Evolutionary conservation across 495 filamentous ascomycete genomes (phyloP).

Genomic region (Choiromyces venosus): DNA sequence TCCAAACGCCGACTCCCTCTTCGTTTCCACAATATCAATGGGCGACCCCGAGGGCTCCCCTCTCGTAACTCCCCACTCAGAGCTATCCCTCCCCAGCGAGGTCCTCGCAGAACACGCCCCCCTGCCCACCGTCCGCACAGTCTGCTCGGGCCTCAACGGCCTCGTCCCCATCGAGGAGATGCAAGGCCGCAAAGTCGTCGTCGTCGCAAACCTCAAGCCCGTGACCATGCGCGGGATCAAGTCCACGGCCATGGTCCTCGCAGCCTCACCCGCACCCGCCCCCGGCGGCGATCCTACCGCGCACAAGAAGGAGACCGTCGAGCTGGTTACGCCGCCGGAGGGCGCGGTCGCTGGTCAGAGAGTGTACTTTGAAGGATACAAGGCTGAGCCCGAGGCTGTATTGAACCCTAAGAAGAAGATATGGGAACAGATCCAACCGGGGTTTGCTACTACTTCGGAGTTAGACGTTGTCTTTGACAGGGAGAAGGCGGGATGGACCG

Average conservation of each 20-base stretch:
- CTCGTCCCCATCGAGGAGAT: conserved; percentile 88
- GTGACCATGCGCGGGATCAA: conserved; percentile 98
- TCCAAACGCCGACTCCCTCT: conserved; percentile 93
- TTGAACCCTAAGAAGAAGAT: conserved; percentile 99
- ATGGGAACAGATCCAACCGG: conserved; percentile 92
- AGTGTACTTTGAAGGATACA: conserved; percentile 89
- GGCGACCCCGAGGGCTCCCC: conserved; percentile 81
- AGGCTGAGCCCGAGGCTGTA: conserved; percentile 81
- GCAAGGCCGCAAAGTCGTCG: conserved; percentile 90
- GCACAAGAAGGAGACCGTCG: conserved; percentile 64
- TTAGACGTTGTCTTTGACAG: conserved; percentile 76
- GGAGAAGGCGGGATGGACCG: conserved; percentile 56
- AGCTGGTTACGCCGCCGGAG: conserved; percentile 81
- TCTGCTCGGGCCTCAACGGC: conserved; percentile 93
- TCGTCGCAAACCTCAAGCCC: conserved; percentile 95
- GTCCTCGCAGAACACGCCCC: conserved; percentile 43
- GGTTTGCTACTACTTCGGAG: conserved; percentile 76
- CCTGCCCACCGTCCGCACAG: conserved; percentile 62
- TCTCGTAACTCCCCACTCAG: conserved; percentile 38
- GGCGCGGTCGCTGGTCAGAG: conserved; percentile 74
- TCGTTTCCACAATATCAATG: conserved; percentile 92
- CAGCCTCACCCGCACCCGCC: conserved; percentile 72
- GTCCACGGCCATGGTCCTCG: conserved; percentile 90
- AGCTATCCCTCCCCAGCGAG: conserved; percentile 73
- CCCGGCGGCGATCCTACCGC: conserved; percentile 81